These are phyloP conservation scores for barley (Hordeum vulgare) DNA, from an alignment of 176 grass and related monocot species.

Conservation along the genomic window DNA sequence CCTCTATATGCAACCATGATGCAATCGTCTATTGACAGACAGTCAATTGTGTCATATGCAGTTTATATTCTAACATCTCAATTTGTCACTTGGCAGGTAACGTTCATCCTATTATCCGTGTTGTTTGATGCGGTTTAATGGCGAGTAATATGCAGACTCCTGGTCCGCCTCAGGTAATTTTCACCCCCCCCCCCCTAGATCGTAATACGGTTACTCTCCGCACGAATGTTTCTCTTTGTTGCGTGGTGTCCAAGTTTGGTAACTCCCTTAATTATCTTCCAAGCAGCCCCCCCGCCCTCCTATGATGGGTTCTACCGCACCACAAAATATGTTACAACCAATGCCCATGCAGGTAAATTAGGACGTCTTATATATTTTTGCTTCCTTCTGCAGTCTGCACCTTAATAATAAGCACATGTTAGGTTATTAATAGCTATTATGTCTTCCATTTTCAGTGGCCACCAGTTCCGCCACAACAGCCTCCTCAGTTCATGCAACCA, in stretches of 20 bases:
- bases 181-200: neutral
- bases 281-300: conserved; percentile 71
- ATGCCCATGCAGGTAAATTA: conserved; percentile 80
- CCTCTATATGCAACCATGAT: neutral
- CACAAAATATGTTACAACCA: conserved; percentile 72
- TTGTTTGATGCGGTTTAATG: conserved; percentile 48
- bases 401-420: conserved; percentile 5
- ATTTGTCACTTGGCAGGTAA: neutral
- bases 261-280: conserved; percentile 13
- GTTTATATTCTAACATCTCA: conserved; percentile 3
- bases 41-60: neutral
- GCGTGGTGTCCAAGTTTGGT: neutral
- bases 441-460: conserved; percentile 48
- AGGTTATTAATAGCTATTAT: conserved; percentile 7
- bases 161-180: conserved; percentile 43
- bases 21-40: neutral
- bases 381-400: neutral
- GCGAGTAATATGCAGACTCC: conserved; percentile 62
- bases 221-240: neutral
- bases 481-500: conserved; percentile 49
- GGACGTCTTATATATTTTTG: neutral
- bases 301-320: conserved; percentile 43
- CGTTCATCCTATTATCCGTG: neutral
- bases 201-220: neutral
- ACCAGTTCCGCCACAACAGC: conserved; percentile 51